These are phyloP conservation scores for Puccinia triticina DNA, from an alignment of 1,284 basidiomycete species.

Conservation along the genomic window DNA sequence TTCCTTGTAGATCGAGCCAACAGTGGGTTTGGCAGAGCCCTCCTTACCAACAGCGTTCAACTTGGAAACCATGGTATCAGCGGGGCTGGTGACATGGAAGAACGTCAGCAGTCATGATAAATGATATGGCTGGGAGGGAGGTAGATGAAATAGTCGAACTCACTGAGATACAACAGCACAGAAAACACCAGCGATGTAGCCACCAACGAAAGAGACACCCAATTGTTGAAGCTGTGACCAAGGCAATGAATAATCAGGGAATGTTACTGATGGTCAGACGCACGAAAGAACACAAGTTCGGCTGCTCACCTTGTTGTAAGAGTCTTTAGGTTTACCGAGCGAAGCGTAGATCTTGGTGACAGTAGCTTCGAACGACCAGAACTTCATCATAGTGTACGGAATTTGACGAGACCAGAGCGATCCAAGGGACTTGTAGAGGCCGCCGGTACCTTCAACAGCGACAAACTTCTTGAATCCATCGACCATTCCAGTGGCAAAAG, in stretches of 20 bases:
- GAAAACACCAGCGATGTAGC: constrained; percentile 60
- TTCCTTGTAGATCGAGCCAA: constrained; percentile 58
- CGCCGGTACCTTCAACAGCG: constrained; percentile 58
- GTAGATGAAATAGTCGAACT: not conserved
- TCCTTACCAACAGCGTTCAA: constrained; percentile 58
- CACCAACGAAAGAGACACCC: constrained; percentile 56
- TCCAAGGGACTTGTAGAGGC: constrained; percentile 59
- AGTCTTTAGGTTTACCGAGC: constrained; percentile 56
- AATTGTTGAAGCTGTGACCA: constrained; percentile 57
- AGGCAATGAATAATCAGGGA: not conserved
- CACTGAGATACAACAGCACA: constrained; percentile 58
- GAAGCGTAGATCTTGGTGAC: constrained; percentile 56
- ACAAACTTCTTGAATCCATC: constrained; percentile 57
- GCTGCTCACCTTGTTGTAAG: constrained; percentile 56
- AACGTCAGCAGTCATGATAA: not conserved
- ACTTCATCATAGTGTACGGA: constrained; percentile 57
- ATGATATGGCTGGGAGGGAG: not conserved
- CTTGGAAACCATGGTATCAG: constrained; percentile 59
- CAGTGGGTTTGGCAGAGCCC: constrained; percentile 57
- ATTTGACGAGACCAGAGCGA: constrained; percentile 60
- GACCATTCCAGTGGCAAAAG: constrained; percentile 56
- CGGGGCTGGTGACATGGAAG: constrained; percentile 53
- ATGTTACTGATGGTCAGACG: not conserved
- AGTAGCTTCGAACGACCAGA: constrained; percentile 59
- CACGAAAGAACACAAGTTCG: not conserved